Base-by-base conservation (phyloP, 2,329 filamentous ascomycete genomes). In the Bipolaris zeicola region DNA sequence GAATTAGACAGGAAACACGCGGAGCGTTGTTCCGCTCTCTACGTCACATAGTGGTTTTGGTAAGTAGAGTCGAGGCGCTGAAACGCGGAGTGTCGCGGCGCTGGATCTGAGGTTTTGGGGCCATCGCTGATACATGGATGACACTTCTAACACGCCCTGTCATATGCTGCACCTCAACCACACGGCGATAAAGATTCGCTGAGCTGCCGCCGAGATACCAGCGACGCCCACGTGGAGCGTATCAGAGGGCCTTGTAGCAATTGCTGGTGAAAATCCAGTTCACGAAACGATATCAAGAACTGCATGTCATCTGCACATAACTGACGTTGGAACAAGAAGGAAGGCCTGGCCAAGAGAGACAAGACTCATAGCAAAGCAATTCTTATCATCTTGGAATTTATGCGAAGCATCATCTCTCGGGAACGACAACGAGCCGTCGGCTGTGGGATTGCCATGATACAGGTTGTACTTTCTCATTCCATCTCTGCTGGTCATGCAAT, bases 91-190 rank as follows among this genome's bases (percentile, higher is more conserved):
- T 44, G 67, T 67, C 51, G 45, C 60, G 55, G 36, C 41, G 37
- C 42, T 45, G 47, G 47, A 41, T 44, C 33, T 50, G 28, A 33
- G 28, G 65, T 64, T 62, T 68, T 57, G 65, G 50, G 36, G 46
- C 28, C 26, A 38, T 38, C 52, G 38, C 34, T 70, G 67, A 68
- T 57, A 69, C 66, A 44, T 46, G 52, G 44, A 52, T 67, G 60
- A 34, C 26, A 55, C 37, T 28, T 28, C 20, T 7, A 52, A 20
- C 16, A 47, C 34, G 33, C 14, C 1, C 6, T 41, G 14, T 37
- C n/a, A 11, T 38, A 54, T 43, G 3, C 3, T 18, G 11, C 13
- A 34, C 26, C 24, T 33, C 7, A 20, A 10, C 6, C 18, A 24
- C 13, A 16, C 3, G 18, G 16, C 18, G 31, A 34, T 18, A 26